These are phyloP conservation scores for Isatis lusitanica DNA, from an alignment of 441 rosid genomes.

Conservation along the genomic window DNA sequence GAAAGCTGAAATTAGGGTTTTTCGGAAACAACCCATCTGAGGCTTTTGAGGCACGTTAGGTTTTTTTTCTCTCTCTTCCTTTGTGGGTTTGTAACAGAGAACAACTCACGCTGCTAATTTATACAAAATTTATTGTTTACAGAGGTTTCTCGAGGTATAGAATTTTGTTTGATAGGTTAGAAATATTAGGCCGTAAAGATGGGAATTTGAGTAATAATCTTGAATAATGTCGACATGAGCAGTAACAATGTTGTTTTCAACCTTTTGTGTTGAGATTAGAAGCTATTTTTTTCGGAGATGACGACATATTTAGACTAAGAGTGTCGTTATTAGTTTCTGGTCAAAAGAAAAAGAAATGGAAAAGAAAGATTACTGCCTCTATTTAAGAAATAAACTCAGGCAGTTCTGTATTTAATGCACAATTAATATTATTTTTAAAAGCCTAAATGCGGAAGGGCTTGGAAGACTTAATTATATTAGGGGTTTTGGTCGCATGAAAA, in stretches of 20 bases:
- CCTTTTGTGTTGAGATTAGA: not conserved
- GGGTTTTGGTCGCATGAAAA: not conserved
- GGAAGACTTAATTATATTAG: not conserved
- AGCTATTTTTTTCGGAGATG: conserved; percentile 16
- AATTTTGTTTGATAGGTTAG: not conserved
- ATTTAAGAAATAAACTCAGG: not conserved
- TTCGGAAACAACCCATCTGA: not conserved
- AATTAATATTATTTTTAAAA: not conserved
- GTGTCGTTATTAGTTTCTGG: conserved; percentile 4
- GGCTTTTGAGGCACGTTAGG: conserved; percentile 6
- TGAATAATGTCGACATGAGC: conserved; percentile 34
- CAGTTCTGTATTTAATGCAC: not conserved
- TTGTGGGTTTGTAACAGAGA: conserved; percentile 17
- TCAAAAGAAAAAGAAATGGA: not conserved
- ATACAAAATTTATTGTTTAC: not conserved
- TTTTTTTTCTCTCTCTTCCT: not conserved
- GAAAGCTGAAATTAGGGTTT: conserved; percentile 1
- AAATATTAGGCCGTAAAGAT: not conserved
- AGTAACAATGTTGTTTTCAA: conserved; percentile 10
- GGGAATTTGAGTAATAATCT: not conserved
- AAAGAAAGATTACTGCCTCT: not conserved
- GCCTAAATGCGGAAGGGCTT: not conserved
- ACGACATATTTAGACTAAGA: conserved; percentile 33
- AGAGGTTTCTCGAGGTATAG: conserved; percentile 4
- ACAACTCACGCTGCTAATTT: conserved; percentile 16